Conservation (phyloP, 2,329 filamentous ascomycete species). For the Aotearoamyces nothofagi region DNA sequence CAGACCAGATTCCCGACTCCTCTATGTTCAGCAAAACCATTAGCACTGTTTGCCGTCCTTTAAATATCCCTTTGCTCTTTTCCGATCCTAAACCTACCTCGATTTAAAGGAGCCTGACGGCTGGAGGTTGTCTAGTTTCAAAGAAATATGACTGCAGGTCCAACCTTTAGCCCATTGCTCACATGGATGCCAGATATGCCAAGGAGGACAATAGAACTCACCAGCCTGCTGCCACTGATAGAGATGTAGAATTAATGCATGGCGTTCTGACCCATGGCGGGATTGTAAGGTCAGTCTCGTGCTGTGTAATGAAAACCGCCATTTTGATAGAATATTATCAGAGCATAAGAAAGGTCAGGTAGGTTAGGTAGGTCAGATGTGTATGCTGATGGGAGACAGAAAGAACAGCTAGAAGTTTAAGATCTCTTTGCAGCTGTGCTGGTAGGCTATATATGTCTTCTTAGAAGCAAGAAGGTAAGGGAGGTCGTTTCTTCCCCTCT, state of each 20-base stretch:
- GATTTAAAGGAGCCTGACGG: slow-evolving; percentile 82
- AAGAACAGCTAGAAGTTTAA: too few relatives aligned
- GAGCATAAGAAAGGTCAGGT: too few relatives aligned
- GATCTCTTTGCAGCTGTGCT: too few relatives aligned
- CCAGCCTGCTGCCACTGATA: slow-evolving; percentile 17
- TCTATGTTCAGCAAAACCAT: too few relatives aligned
- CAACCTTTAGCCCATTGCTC: neutral
- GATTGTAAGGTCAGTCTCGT: too few relatives aligned
- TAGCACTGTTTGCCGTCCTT: neutral
- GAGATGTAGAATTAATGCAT: slow-evolving; percentile 10
- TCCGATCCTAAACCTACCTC: neutral
- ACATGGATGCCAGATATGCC: neutral
- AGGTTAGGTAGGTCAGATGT: too few relatives aligned
- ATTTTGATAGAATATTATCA: too few relatives aligned
- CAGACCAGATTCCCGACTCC: slow-evolving; percentile 62
- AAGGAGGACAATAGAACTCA: slow-evolving; percentile 4
- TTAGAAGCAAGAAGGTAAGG: too few relatives aligned
- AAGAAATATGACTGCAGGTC: slow-evolving; percentile 47
- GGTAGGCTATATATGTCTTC: too few relatives aligned
- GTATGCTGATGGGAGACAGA: too few relatives aligned
- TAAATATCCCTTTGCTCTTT: neutral
- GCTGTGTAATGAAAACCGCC: too few relatives aligned
- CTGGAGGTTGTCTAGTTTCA: slow-evolving; percentile 78
- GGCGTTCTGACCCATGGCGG: slow-evolving; percentile 16
- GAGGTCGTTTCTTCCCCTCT: too few relatives aligned